phyloP scores from a whole-genome alignment of 208 protist species.

The Trypanosoma mega region DNA sequence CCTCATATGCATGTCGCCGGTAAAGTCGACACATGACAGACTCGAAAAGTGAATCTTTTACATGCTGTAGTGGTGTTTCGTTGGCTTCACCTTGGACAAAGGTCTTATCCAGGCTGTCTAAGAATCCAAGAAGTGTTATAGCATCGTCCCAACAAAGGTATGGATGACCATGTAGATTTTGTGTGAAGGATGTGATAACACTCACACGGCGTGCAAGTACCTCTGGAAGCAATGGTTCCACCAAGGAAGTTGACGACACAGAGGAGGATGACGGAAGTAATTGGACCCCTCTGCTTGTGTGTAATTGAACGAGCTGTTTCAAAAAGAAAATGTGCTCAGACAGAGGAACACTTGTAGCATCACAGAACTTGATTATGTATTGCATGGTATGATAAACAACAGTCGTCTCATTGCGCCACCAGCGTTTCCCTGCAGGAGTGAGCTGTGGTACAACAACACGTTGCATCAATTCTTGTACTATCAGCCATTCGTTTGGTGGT shows the following conservation, averaged over 20 bases:
- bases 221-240: not conserved
- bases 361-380: slow-evolving; percentile 21
- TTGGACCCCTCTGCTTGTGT: too few species aligned
- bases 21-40: slow-evolving; percentile 13
- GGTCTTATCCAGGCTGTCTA: not conserved
- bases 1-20: slow-evolving; percentile 25
- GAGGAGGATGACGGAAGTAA: too few species aligned
- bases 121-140: slow-evolving; percentile 11
- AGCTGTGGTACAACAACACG: not conserved
- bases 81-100: not conserved
- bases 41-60: slow-evolving; percentile 11
- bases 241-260: not conserved
- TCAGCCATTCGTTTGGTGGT: too few species aligned
- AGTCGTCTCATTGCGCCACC: slow-evolving; percentile 4
- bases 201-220: slow-evolving; percentile 1
- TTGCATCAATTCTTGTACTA: not conserved
- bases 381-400: slow-evolving; percentile 21
- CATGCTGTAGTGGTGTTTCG: not conserved
- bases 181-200: slow-evolving; percentile 9
- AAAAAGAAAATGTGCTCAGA: slow-evolving; percentile 4
- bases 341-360: slow-evolving; percentile 12
- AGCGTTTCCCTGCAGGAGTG: not conserved
- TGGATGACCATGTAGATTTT: slow-evolving; percentile 18
- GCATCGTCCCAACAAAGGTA: slow-evolving; percentile 21
- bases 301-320: not conserved